Conservation (phyloP, 2,329 filamentous ascomycete species). For the Cladophialophora exuberans region DNA sequence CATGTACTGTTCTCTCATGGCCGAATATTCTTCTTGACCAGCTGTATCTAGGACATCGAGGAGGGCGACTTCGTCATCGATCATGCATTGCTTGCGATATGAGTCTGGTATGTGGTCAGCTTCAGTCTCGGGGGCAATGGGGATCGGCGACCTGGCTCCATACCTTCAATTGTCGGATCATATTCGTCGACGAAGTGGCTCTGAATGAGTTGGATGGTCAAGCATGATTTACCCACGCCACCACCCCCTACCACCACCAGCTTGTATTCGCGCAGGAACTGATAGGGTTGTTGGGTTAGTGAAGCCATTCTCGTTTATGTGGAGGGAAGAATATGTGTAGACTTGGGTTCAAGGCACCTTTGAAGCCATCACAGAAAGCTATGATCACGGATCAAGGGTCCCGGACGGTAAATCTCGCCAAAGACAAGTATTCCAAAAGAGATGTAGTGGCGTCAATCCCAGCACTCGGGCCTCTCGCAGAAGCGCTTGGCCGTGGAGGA, state of each 20-base stretch:
- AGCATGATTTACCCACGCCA: constrained; percentile 97
- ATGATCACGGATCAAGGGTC: constrained; percentile 6
- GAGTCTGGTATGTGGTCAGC: constrained; percentile 69
- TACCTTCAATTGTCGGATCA: constrained; percentile 97
- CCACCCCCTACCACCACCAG: constrained; percentile 96
- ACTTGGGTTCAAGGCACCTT: constrained; percentile 41
- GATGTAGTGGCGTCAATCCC: constrained; percentile 15
- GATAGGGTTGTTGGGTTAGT: constrained; percentile 40
- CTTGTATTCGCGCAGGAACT: constrained; percentile 93
- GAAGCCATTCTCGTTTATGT: constrained; percentile 16
- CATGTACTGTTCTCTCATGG: constrained; percentile 99
- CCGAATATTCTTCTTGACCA: constrained; percentile 98
- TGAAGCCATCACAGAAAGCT: constrained; percentile 39
- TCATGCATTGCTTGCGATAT: constrained; percentile 99
- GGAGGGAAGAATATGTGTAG: constrained; percentile 2
- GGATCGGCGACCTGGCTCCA: constrained; percentile 20
- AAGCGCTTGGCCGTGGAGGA: constrained; percentile 19
- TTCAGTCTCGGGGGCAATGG: not conserved
- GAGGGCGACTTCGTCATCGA: constrained; percentile 96
- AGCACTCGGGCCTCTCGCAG: constrained; percentile 7
- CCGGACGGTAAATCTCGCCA: constrained; percentile 23
- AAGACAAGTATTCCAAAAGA: constrained; percentile 21
- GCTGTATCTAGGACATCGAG: constrained; percentile 98
- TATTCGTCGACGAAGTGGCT: constrained; percentile 99
- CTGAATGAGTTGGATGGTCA: constrained; percentile 95